phyloP scores from a whole-genome alignment of 257 asterid genomes.

The Petunia secreta region DNA sequence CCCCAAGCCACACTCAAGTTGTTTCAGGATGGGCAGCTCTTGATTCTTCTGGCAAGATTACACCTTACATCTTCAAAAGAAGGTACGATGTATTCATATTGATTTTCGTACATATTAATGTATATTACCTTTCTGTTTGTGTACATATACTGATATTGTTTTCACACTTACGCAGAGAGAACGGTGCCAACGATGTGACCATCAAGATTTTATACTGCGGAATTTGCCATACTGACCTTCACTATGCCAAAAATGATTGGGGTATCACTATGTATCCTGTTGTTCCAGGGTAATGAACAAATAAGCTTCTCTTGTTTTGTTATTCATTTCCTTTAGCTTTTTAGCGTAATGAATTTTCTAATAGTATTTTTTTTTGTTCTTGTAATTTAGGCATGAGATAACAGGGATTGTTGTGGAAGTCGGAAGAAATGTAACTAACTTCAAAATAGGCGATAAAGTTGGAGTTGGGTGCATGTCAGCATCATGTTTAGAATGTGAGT shows the following conservation, averaged over 20 bases:
- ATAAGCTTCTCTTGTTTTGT: not conserved
- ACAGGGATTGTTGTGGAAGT: constrained; percentile 72
- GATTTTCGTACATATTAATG: not conserved
- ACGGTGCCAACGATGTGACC: constrained; percentile 48
- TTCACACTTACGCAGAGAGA: constrained; percentile 34
- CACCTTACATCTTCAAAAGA: constrained; percentile 52
- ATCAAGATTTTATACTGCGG: constrained; percentile 50
- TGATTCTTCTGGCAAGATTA: constrained; percentile 48
- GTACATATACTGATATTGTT: too few species aligned
- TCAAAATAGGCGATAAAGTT: constrained; percentile 72
- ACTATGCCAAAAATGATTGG: constrained; percentile 50
- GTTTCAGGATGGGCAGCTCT: constrained; percentile 61
- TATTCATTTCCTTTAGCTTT: not conserved
- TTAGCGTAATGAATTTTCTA: not conserved
- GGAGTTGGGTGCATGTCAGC: constrained; percentile 95
- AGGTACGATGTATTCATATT: constrained; percentile 34
- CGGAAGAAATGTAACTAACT: constrained; percentile 68
- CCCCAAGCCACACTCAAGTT: constrained; percentile 46
- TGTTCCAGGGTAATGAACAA: constrained; percentile 45
- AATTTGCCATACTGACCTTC: constrained; percentile 56
- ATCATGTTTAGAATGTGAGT: constrained; percentile 74
- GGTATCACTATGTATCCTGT: constrained; percentile 53
- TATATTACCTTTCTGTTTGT: too few species aligned
- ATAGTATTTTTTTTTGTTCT: not conserved
- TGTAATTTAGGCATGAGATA: constrained; percentile 70